Percentiles rank a stretch among this genome's conserved stretches.
phyloP scores from a whole-genome alignment of 208 protist genomes.

The Tritrichomonas foetus region DNA sequence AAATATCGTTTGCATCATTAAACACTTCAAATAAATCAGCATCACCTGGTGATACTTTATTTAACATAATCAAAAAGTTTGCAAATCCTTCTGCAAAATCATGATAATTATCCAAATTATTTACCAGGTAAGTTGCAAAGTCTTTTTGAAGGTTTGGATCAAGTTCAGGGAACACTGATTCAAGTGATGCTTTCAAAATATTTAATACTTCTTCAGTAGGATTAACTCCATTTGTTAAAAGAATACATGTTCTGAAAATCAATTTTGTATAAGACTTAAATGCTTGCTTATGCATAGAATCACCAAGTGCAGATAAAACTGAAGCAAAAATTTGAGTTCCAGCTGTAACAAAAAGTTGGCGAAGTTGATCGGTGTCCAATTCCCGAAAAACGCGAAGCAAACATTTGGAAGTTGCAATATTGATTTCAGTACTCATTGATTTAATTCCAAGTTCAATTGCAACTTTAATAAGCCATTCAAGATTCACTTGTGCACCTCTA shows the following conservation, averaged over 20 bases:
- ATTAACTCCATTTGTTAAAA: background rate
- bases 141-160: background rate
- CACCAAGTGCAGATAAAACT: background rate
- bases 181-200: background rate
- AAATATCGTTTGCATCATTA: no score
- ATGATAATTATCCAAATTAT: background rate
- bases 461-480: background rate
- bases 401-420: background rate
- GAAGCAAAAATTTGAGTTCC: background rate
- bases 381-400: background rate
- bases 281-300: background rate
- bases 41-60: background rate
- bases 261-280: background rate
- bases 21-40: background rate
- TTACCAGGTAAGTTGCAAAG: background rate
- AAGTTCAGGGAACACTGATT: background rate
- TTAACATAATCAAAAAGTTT: background rate
- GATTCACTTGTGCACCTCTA: background rate
- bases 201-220: background rate
- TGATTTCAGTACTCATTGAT: background rate
- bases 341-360: background rate
- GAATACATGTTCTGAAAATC: background rate
- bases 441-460: background rate
- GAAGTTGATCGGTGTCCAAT: background rate
- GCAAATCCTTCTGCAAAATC: background rate